Conservation (phyloP, 192 early-diverging fungal genomes). For the Piromyces sp. region DNA sequence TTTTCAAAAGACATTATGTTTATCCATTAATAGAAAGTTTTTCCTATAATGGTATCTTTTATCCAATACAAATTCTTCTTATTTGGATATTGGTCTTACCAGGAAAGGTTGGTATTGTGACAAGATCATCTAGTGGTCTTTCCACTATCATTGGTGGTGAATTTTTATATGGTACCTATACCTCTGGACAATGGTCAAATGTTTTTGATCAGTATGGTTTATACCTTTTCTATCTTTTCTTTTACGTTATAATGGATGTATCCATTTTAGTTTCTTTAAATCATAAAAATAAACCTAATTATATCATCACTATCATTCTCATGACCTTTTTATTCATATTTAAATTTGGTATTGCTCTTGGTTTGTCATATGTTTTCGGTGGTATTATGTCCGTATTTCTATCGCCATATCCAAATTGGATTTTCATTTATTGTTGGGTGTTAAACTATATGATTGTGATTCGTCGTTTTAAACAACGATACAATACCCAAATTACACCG, state of each 20-base stretch:
- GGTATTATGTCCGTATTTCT: no score
- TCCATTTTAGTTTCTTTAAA: background rate
- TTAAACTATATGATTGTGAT: no score
- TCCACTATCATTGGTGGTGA: background rate
- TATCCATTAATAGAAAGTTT: background rate
- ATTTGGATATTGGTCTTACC: background rate
- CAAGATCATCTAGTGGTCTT: background rate
- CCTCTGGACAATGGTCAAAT: background rate
- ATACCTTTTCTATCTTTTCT: background rate
- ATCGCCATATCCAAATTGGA: no score
- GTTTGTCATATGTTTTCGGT: background rate
- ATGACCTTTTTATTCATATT: background rate
- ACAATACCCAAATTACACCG: no score
- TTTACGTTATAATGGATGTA: background rate
- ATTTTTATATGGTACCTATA: background rate
- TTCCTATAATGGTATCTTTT: background rate
- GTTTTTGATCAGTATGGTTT: background rate
- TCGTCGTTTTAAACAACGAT: no score
- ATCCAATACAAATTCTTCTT: background rate
- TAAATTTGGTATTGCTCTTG: background rate
- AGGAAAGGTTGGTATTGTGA: background rate
- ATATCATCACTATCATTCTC: background rate
- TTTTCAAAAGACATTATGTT: background rate
- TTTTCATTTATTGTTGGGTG: no score
- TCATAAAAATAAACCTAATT: background rate